Percentiles rank a stretch among this genome's conserved stretches.
These are phyloP conservation scores for Ogataea salicorniae DNA, from an alignment of 805 yeast species.

Conservation along the genomic window DNA sequence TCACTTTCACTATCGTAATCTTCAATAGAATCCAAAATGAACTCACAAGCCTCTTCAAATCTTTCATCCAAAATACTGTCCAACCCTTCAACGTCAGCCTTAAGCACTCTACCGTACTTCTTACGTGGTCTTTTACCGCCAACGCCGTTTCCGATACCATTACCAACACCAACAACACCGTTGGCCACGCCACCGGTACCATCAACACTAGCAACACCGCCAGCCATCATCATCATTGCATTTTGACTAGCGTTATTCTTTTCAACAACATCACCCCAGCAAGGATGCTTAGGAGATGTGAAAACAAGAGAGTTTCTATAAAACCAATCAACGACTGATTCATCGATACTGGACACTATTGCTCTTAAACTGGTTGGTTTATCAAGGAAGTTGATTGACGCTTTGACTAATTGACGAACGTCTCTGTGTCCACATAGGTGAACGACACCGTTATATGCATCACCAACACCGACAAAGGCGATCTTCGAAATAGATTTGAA, in stretches of 20 bases:
- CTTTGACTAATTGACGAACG: constrained; percentile 56
- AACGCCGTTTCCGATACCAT: constrained; percentile 20
- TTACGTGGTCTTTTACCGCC: constrained; percentile 68
- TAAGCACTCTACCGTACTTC: constrained; percentile 85
- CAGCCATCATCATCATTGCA: neutral
- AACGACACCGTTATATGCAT: constrained; percentile 79
- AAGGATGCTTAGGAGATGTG: constrained; percentile 66
- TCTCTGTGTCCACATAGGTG: constrained; percentile 84
- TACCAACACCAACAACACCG: constrained; percentile 1
- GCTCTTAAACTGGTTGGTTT: constrained; percentile 65
- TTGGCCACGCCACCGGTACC: neutral
- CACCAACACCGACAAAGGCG: constrained; percentile 84
- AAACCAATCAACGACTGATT: constrained; percentile 87
- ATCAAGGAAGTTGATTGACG: constrained; percentile 66
- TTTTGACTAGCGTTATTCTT: constrained; percentile 16
- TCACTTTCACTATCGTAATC: constrained; percentile 44
- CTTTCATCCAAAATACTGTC: constrained; percentile 74
- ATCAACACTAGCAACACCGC: neutral
- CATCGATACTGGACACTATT: constrained; percentile 83
- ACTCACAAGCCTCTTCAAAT: constrained; percentile 82
- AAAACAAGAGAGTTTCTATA: constrained; percentile 80
- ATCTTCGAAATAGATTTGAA: constrained; percentile 60
- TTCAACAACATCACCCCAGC: constrained; percentile 57
- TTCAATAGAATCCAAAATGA: constrained; percentile 72
- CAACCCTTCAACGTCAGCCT: constrained; percentile 66